phyloP scores from a whole-genome alignment of 129 eudicot species.

The Scalesia atractyloides region DNA sequence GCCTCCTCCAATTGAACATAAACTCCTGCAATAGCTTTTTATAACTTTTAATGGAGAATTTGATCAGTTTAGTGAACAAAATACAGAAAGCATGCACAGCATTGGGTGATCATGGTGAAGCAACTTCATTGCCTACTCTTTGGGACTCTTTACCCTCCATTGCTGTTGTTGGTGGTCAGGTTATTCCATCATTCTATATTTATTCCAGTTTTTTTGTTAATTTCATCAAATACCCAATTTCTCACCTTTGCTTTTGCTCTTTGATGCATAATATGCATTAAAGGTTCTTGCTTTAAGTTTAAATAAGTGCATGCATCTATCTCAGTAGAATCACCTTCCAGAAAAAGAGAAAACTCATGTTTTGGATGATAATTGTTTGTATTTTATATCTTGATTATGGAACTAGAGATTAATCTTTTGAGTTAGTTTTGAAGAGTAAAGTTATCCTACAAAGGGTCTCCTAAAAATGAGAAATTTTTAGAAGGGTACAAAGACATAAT shows the following conservation, averaged over 20 bases:
- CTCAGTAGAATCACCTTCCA: not conserved
- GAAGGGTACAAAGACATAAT: too few species aligned
- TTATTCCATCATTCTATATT: not conserved
- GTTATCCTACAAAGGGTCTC: too few species aligned
- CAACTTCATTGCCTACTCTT: constrained; percentile 60
- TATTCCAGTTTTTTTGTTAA: not conserved
- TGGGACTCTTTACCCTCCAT: constrained; percentile 74
- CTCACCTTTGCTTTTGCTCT: constrained; percentile 15
- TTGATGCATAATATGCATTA: constrained; percentile 1
- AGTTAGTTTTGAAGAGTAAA: too few species aligned
- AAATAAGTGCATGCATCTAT: constrained; percentile 16
- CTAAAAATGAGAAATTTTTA: too few species aligned
- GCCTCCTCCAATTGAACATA: not conserved
- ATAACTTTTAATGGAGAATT: constrained; percentile 44
- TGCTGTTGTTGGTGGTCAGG: constrained; percentile 78
- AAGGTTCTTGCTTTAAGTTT: constrained; percentile 19
- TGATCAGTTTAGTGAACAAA: constrained; percentile 62
- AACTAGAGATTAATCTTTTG: not conserved
- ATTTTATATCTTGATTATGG: not conserved
- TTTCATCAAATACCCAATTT: constrained; percentile 4
- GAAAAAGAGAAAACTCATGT: not conserved
- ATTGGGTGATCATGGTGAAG: constrained; percentile 61
- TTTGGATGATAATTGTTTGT: not conserved
- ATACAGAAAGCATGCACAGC: constrained; percentile 71
- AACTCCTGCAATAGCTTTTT: not conserved